Base-by-base conservation (phyloP, 192 early-diverging fungal species). In the Coemansia biformis region DNA sequence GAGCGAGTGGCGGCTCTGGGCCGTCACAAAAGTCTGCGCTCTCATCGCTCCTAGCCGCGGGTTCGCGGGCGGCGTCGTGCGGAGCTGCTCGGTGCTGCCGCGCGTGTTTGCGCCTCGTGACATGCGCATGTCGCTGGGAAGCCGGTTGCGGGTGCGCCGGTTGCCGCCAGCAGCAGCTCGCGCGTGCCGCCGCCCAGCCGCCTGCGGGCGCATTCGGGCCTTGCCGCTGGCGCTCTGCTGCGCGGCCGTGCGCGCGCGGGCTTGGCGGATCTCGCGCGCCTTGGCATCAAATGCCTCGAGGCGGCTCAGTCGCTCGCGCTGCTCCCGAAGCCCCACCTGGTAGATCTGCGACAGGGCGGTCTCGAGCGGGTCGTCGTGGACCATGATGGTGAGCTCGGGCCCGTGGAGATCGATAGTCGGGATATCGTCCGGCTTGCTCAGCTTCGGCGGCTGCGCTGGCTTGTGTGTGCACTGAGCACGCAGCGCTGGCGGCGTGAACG, bases 331-430 rank as follows among this genome's bases (percentile, higher is more conserved):
- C 16, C 77, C 77, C 13, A 56, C 52, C 30, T 66, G 77, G 42
- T 75, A 75, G 15, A 78, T 78, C 11, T 58, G 57, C 5, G 63
- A 46, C 33, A 78, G 51, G 4, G 77, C 77, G 1, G 71, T 78
- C 44, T 78, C 77, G 45, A 78, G 64, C 14, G 77, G 77, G 31
- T 78, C 77, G 16, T 78, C 77, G 38, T 78, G 71, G 2, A 78
- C 44, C 57, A 66, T 59, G 43, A 71, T 44, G n/a, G 38, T 59
- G 19, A 73, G 63, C 44, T 66, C 51, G 21, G 59, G 58, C 0
- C 63, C 66, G 23, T 66, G 63, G 14, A 78, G 57, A 22, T 57
- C 54, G 29, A 78, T 56, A 1, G 62, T 66, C 0, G 76, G 76
- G 4, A 78, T 57, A 17, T 68, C 64, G 13, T 74, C 66, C 0